Evolutionary conservation across 2,329 filamentous ascomycete species (phyloP).

Genomic region (Dactylellina drechsleri): DNA sequence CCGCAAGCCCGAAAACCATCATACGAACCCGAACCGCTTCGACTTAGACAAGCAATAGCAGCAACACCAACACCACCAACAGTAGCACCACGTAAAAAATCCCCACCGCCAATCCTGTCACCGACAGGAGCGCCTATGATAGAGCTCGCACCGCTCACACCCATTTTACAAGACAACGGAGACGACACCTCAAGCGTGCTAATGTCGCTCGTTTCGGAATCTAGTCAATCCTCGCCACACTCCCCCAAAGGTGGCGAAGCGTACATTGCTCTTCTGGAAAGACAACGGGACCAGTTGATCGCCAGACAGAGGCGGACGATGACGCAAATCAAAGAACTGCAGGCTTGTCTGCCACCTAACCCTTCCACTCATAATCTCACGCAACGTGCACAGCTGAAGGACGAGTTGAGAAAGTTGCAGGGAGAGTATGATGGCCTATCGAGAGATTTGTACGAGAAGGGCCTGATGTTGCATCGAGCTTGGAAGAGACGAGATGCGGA

Average conservation of each 20-base stretch:
- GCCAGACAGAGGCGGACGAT: conserved; percentile 42
- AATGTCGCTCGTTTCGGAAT: conserved; percentile 53
- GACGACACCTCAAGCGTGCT: conserved; percentile 50
- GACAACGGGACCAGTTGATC: conserved; percentile 56
- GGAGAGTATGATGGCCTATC: conserved; percentile 57
- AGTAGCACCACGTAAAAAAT: conserved; percentile 30
- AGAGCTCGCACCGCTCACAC: conserved; percentile 47
- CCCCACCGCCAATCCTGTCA: conserved; percentile 41
- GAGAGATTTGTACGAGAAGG: conserved; percentile 57
- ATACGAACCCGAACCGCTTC: conserved; percentile 50
- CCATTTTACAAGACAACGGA: conserved; percentile 48
- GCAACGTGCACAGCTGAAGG: conserved; percentile 55
- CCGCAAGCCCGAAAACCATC: conserved; percentile 36
- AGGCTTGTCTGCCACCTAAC: conserved; percentile 57
- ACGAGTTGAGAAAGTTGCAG: conserved; percentile 53
- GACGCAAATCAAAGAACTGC: conserved; percentile 55
- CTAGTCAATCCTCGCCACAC: conserved; percentile 41
- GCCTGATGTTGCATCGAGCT: conserved; percentile 58
- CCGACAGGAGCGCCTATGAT: conserved; percentile 51
- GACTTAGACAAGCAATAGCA: conserved; percentile 12
- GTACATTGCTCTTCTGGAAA: conserved; percentile 57
- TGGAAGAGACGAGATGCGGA: conserved; percentile 58
- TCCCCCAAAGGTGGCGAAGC: conserved; percentile 55
- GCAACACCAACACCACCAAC: conserved; percentile 13
- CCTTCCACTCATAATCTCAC: conserved; percentile 56